Percentiles rank a stretch among this genome's conserved stretches.
phyloP scores from a whole-genome alignment of 73 alveolate genomes.

The Paramecium sonneborni region DNA sequence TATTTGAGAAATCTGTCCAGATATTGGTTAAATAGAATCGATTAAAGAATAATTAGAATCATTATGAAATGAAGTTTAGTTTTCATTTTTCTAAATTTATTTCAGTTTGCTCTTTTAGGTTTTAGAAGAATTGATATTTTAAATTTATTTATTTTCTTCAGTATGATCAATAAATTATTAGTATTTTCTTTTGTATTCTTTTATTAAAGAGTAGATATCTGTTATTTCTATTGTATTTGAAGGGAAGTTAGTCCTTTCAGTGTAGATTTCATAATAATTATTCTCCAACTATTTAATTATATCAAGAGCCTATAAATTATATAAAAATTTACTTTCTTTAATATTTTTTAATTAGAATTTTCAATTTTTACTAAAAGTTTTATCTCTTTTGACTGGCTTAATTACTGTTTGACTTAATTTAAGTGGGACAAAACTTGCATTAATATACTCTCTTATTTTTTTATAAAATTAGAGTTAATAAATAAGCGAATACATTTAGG shows the following conservation, averaged over 20 bases:
- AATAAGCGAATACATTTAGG: conserved; percentile 50
- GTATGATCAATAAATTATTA: background rate
- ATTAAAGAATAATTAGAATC: background rate
- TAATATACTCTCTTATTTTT: background rate
- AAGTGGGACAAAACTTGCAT: background rate
- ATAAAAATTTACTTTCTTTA: background rate
- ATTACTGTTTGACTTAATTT: background rate
- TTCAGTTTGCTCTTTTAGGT: background rate
- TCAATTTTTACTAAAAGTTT: background rate
- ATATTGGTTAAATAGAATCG: too few relatives aligned
- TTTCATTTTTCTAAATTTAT: background rate
- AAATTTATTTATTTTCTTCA: background rate
- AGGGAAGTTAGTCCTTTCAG: background rate
- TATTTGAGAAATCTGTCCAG: background rate
- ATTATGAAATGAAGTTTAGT: background rate
- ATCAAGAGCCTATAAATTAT: background rate
- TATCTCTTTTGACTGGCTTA: background rate
- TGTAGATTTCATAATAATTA: background rate
- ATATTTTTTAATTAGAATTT: background rate
- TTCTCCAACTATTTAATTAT: background rate
- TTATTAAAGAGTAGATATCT: background rate
- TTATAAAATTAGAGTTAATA: background rate
- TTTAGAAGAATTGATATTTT: background rate
- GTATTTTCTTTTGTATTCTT: background rate
- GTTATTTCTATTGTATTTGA: background rate